These are phyloP conservation scores for Ascosphaera acerosa DNA, from an alignment of 2,329 filamentous ascomycete genomes.

Conservation along the genomic window DNA sequence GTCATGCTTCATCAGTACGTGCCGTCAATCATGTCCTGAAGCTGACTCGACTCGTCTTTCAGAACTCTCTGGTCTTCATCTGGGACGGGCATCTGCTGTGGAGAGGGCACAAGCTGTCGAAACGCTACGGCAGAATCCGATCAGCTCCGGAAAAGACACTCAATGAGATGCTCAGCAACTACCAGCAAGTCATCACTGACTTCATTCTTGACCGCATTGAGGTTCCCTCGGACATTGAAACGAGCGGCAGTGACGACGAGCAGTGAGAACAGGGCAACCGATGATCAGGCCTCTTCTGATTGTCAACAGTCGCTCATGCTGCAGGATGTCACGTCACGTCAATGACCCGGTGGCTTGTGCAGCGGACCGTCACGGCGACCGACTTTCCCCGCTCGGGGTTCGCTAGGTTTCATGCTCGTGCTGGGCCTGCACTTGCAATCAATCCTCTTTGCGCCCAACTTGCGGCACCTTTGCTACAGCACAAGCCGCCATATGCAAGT, in stretches of 20 bases:
- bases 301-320: no score
- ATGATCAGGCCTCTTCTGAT: no score
- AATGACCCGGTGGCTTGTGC: no score
- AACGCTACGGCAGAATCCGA: constrained; percentile 30
- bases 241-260: constrained; percentile 3
- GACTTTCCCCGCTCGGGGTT: no score
- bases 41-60: neutral
- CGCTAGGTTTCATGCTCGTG: no score
- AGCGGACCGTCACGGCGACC: no score
- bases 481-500: no score
- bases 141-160: constrained; percentile 21
- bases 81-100: constrained; percentile 52
- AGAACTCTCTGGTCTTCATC: constrained; percentile 57
- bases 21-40: constrained; percentile 1
- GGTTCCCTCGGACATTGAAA: neutral
- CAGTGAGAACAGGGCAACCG: no score
- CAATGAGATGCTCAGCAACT: constrained; percentile 30
- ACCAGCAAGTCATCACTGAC: constrained; percentile 25
- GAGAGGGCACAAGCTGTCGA: constrained; percentile 32
- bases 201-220: constrained; percentile 20
- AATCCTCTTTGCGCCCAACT: no score
- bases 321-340: no score
- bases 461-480: no score
- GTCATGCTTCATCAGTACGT: constrained; percentile 4
- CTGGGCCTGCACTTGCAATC: no score